These are phyloP conservation scores for Atkinsonella hypoxylon DNA, from an alignment of 2,329 filamentous ascomycete genomes.

Conservation along the genomic window DNA sequence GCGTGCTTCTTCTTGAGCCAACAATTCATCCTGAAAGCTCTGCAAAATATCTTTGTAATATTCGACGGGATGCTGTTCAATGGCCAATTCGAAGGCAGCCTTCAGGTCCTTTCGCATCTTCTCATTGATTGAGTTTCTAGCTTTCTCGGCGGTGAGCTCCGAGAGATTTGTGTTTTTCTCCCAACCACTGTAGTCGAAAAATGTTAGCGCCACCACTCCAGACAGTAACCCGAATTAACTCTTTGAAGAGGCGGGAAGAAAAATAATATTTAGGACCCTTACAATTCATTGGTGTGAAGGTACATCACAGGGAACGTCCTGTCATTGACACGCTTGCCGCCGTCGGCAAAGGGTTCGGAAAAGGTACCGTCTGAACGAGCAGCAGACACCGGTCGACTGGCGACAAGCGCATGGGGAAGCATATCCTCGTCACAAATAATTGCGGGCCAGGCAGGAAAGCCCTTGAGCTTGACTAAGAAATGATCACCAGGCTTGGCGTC, in stretches of 20 bases:
- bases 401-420: slow-evolving; percentile 68
- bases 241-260: too few species aligned
- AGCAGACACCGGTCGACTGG: slow-evolving; percentile 72
- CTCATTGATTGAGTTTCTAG: slow-evolving; percentile 54
- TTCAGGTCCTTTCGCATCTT: slow-evolving; percentile 74
- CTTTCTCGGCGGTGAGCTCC: slow-evolving; percentile 62
- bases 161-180: slow-evolving; percentile 73
- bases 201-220: background rate
- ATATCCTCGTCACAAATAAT: slow-evolving; percentile 92
- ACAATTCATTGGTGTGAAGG: slow-evolving; percentile 93
- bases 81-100: slow-evolving; percentile 68
- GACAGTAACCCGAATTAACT: too few species aligned
- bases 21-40: slow-evolving; percentile 54
- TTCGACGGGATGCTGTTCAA: slow-evolving; percentile 63
- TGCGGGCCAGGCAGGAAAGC: slow-evolving; percentile 87
- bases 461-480: slow-evolving; percentile 88
- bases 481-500: slow-evolving; percentile 84
- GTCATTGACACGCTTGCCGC: slow-evolving; percentile 74
- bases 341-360: slow-evolving; percentile 75
- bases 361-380: slow-evolving; percentile 74
- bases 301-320: slow-evolving; percentile 94
- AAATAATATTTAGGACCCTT: slow-evolving; percentile 30
- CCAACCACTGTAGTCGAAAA: slow-evolving; percentile 57
- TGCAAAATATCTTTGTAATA: slow-evolving; percentile 75
- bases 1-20: slow-evolving; percentile 40